phyloP scores from a whole-genome alignment of 2,329 filamentous ascomycete genomes.

The Phialemoniopsis sp. region DNA sequence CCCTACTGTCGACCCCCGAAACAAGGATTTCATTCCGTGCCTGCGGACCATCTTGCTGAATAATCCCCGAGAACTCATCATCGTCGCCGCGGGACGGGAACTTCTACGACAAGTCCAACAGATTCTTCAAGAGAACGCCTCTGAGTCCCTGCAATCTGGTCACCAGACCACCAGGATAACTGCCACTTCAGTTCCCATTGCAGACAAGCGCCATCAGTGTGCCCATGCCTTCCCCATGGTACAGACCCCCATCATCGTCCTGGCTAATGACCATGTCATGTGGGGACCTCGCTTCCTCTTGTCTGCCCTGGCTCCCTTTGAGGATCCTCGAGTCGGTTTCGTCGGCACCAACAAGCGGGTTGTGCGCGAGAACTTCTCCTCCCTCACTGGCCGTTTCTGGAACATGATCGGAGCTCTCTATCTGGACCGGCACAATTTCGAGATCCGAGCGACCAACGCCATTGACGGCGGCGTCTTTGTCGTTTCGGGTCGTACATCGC shows the following conservation, averaged over 20 bases:
- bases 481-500: constrained; percentile 50
- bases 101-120: constrained; percentile 16
- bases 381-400: constrained; percentile 23
- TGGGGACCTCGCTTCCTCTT: constrained; percentile 38
- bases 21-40: constrained; percentile 34
- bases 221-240: constrained; percentile 29
- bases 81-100: constrained; percentile 37
- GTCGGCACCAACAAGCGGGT: constrained; percentile 55
- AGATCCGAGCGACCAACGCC: constrained; percentile 49
- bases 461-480: constrained; percentile 57
- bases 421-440: constrained; percentile 59
- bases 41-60: constrained; percentile 33
- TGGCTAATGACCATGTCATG: constrained; percentile 50
- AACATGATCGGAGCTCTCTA: constrained; percentile 58
- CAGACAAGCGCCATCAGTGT: constrained; percentile 47
- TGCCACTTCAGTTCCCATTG: constrained; percentile 11
- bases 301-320: constrained; percentile 35
- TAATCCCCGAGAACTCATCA: constrained; percentile 27
- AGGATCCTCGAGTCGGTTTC: constrained; percentile 41
- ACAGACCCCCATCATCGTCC: constrained; percentile 34
- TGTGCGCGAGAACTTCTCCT: constrained; percentile 28
- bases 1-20: constrained; percentile 42
- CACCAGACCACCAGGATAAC: constrained; percentile 8
- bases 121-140: not conserved
- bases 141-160: constrained; percentile 5